Percentiles rank a stretch among this genome's conserved stretches.
These are phyloP conservation scores for Umbelopsis sp. DNA, from an alignment of 192 early-diverging fungal genomes.

Conservation along the genomic window DNA sequence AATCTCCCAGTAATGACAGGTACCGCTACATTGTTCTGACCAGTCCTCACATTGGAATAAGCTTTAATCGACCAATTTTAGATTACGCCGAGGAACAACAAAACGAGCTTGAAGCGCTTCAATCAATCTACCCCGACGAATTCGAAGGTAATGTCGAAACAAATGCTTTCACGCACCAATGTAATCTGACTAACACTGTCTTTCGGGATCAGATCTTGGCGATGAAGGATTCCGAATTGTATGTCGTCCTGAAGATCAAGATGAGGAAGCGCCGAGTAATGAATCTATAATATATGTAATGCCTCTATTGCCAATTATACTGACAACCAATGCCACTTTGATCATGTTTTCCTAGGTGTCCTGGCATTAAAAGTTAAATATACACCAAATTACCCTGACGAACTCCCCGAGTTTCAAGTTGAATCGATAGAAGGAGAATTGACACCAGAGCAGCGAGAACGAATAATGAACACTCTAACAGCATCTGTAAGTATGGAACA, in stretches of 20 bases:
- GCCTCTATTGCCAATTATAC: not conserved
- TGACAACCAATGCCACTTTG: not conserved
- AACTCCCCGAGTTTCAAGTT: conserved; percentile 65
- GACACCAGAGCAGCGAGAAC: conserved; percentile 39
- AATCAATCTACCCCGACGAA: conserved; percentile 83
- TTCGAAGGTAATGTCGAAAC: conserved; percentile 55
- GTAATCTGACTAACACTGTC: conserved; percentile 5
- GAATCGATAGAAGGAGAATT: conserved; percentile 49
- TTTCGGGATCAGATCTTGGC: conserved; percentile 20
- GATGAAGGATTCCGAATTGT: conserved; percentile 59
- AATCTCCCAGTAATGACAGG: not conserved
- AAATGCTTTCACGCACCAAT: not conserved
- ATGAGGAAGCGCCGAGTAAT: conserved; percentile 59
- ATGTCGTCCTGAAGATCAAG: conserved; percentile 64
- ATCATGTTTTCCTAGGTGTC: conserved; percentile 27
- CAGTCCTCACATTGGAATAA: not conserved
- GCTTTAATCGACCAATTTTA: conserved; percentile 11
- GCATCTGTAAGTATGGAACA: conserved; percentile 24
- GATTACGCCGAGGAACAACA: conserved; percentile 80
- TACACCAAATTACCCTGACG: conserved; percentile 75
- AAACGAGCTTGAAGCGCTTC: conserved; percentile 78
- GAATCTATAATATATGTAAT: too few species aligned
- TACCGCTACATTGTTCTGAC: not conserved
- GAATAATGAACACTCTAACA: conserved; percentile 23
- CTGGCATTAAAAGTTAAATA: conserved; percentile 62